Evolutionary conservation across 129 eudicot genomes (phyloP).

Genomic region (Flaveria linearis): DNA sequence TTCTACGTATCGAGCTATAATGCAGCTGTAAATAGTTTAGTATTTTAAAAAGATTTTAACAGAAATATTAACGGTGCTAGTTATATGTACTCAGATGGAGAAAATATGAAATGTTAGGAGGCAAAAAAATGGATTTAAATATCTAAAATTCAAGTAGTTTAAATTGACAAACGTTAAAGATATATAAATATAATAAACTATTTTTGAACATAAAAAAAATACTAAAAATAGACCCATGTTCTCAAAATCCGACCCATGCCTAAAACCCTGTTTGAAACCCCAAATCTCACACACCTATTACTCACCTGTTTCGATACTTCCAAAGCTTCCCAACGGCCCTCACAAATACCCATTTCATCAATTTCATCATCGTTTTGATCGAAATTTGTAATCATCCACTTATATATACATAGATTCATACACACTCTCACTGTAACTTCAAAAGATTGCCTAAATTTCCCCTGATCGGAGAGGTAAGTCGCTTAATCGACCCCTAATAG

Average conservation of each 20-base stretch:
- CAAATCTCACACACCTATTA: not conserved
- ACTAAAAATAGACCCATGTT: too few relatives aligned
- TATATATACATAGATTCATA: not conserved
- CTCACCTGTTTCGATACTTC: constrained; percentile 21
- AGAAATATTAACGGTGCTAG: too few relatives aligned
- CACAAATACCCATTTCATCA: not conserved
- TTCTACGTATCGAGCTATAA: too few relatives aligned
- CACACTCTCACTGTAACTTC: not conserved
- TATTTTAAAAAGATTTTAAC: too few relatives aligned
- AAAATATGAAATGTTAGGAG: too few relatives aligned
- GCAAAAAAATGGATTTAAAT: too few relatives aligned
- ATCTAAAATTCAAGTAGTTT: too few relatives aligned
- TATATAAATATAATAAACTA: too few relatives aligned
- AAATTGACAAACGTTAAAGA: too few relatives aligned
- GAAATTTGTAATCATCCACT: constrained; percentile 4
- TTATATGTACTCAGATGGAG: too few relatives aligned
- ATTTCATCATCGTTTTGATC: constrained; percentile 30
- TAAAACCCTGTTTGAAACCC: constrained; percentile 14
- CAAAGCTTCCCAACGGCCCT: constrained; percentile 37
- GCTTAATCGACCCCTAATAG: not conserved
- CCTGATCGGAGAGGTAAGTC: constrained; percentile 12
- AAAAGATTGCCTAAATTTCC: not conserved
- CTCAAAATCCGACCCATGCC: not conserved
- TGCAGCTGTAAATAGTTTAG: too few relatives aligned
- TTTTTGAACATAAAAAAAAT: too few relatives aligned